phyloP scores from a whole-genome alignment of 2,329 filamentous ascomycete species.

The Fusarium aywerte region DNA sequence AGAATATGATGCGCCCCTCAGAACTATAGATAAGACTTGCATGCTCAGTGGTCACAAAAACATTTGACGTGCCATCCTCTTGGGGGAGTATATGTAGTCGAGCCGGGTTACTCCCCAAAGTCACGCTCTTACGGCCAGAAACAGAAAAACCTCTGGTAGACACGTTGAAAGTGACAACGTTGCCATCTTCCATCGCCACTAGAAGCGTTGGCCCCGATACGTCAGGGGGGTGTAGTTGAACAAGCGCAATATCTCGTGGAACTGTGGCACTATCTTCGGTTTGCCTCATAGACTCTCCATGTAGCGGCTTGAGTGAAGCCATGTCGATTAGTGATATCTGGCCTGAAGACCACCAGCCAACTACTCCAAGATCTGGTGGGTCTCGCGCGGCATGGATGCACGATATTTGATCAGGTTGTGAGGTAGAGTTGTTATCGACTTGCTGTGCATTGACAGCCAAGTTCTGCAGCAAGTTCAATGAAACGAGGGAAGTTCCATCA shows the following conservation, averaged over 20 bases:
- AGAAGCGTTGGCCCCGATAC: constrained; percentile 77
- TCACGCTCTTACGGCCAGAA: constrained; percentile 80
- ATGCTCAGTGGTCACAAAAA: constrained; percentile 95
- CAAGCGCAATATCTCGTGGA: constrained; percentile 82
- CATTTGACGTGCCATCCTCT: constrained; percentile 73
- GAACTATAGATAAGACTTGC: constrained; percentile 92
- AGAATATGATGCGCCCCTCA: constrained; percentile 90
- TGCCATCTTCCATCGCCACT: constrained; percentile 91
- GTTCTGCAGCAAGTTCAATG: constrained; percentile 70
- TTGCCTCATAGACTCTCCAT: constrained; percentile 69
- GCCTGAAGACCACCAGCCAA: constrained; percentile 90
- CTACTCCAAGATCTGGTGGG: constrained; percentile 74
- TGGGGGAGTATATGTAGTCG: constrained; percentile 82
- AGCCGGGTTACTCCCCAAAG: constrained; percentile 86
- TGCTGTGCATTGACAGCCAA: constrained; percentile 69
- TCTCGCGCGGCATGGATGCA: constrained; percentile 80
- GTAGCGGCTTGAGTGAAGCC: constrained; percentile 71
- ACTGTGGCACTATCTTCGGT: constrained; percentile 77
- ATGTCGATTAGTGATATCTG: constrained; percentile 79
- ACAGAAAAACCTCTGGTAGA: constrained; percentile 70
- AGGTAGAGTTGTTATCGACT: constrained; percentile 62
- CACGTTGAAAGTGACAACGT: constrained; percentile 84
- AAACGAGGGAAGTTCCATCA: constrained; percentile 77
- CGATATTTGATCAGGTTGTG: constrained; percentile 75
- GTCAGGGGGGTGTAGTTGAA: constrained; percentile 75